Percentiles rank a stretch among this genome's conserved stretches.
Conservation (phyloP, 495 filamentous ascomycete genomes). For the Neurospora discreta region DNA sequence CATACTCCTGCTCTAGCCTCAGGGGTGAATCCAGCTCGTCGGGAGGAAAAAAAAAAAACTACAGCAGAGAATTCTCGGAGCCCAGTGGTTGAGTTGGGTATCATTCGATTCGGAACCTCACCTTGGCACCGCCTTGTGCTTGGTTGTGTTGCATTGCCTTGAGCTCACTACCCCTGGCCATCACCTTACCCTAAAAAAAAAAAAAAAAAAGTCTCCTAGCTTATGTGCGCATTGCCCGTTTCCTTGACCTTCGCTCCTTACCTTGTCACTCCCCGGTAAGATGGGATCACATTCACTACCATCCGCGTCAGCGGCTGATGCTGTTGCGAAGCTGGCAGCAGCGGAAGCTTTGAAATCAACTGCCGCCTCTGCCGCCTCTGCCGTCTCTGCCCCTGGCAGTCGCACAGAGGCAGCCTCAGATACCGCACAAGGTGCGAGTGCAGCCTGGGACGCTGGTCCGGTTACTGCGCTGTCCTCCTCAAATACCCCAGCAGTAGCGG, state of each 20-base stretch:
- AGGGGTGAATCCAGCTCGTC: neutral
- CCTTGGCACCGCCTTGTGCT: neutral
- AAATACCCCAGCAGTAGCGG: slow-evolving; percentile 6
- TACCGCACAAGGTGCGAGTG: neutral
- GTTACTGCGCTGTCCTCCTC: slow-evolving; percentile 4
- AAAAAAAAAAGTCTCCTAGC: neutral
- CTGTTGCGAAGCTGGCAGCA: slow-evolving; percentile 19
- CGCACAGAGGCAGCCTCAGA: neutral
- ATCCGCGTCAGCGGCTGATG: slow-evolving; percentile 19
- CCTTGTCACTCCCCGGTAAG: neutral
- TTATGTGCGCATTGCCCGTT: neutral
- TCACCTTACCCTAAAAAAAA: neutral
- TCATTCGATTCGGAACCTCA: neutral
- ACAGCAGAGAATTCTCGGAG: neutral
- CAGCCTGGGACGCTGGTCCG: neutral
- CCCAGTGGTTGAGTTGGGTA: neutral
- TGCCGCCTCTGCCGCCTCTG: neutral
- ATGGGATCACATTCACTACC: slow-evolving; percentile 11
- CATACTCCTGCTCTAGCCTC: neutral
- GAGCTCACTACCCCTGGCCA: neutral
- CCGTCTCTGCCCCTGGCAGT: neutral
- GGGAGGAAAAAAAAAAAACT: neutral
- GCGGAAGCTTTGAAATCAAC: neutral
- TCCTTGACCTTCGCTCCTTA: neutral
- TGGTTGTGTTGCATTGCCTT: neutral